Base-by-base conservation (phyloP, 139 green algal species). In the Picochlorum sp. region DNA sequence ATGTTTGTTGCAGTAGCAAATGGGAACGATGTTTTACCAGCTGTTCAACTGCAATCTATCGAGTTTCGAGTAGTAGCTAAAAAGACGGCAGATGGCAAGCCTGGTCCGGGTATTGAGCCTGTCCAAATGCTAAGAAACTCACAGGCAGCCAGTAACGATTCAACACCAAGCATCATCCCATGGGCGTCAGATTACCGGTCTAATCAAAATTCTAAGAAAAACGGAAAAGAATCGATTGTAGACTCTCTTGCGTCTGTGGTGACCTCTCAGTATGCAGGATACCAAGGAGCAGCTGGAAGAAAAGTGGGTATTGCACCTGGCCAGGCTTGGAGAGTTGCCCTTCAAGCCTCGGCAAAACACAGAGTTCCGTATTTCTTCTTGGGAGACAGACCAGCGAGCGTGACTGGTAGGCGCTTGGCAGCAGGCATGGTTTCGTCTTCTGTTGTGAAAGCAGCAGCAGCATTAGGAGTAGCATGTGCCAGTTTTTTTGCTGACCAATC, bases 301-400 rank as follows among this genome's bases (percentile, higher is more conserved):
- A 66, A 31, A n/a, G 51, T 81, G 55, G 84, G 77, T 22, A 54
- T 92, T 18, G 45, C 45, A 3, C 32, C 64, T 4, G 78, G 85
- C 1, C 75, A 73, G 35, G 81, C 83, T 4, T 94, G 84, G 87
- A 69, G 76, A 8, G 76, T 60, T 12, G 85, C 83, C 5, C 20
- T 91, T 52, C 50, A 78, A 37, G 72, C 70, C 0, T 81, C 81
- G 12, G 62, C 65, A 25, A 55, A 69, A 14, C 43, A 31, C 5
- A 69, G 75, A 14, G 64, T 66, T 7, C 40, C 51, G 18, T 73
- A 83, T 63, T 65, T 93, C 20, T 55, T 85, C 31, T 64, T 94
- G n/a, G 79, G 67, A 16, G 82, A 94, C 59, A 55, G 56, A 32
- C 64, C 67, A 32, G 65, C 63, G 28, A 50, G 50, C 57, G 51